Evolutionary conservation across 129 eudicot genomes (phyloP), one percentile per base, ranked within the genome.

Genomic region (Arctium minus): DNA sequence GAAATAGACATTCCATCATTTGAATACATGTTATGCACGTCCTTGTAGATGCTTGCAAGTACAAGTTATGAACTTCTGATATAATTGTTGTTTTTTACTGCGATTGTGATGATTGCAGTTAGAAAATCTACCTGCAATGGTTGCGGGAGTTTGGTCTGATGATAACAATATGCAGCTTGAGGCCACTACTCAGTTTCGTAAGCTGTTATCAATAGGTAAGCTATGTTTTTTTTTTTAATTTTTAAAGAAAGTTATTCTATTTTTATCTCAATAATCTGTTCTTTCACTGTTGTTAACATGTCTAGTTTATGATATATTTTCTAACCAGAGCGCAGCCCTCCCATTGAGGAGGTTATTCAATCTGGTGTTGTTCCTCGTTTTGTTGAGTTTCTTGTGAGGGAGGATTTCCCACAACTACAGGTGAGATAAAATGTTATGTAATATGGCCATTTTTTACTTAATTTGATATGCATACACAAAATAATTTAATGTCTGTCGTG

Each of bases 351-450:
- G 83, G 98, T 94, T 37, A 91, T 94, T 79, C 91, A 89, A 73
- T 82, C 97, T 40, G 98, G 97, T 30, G 96, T 92, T 80, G 97
- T 94, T 82, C 97, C 95, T 76, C 97, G 94, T n/a, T 91, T 94
- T 82, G 93, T 94, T 72, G 89, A 92, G 81, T 94, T 92, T 74
- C 90, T 92, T 76, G 83, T 86, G 83, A 87, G 96, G 87, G 98
- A 92, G 73, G 98, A 92, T 75, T 90, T 80, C 56, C 97, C 96
- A 1, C 97, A 89, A 82, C 92, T 94, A 60, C 97, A 94, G 96
- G 98, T 94, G 38, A 84, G 82, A 68, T 29, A 22, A 17, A 72
- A 71, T 75, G 37, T 22, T 50, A 65, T 75, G 50, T 30, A 42
- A 53, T n/a, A 6, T 3, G 27, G 29, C 22, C 17, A 22, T 67